These are phyloP conservation scores for Neodidymelliopsis sp. DNA, from an alignment of 2,329 filamentous ascomycete species.

Conservation along the genomic window DNA sequence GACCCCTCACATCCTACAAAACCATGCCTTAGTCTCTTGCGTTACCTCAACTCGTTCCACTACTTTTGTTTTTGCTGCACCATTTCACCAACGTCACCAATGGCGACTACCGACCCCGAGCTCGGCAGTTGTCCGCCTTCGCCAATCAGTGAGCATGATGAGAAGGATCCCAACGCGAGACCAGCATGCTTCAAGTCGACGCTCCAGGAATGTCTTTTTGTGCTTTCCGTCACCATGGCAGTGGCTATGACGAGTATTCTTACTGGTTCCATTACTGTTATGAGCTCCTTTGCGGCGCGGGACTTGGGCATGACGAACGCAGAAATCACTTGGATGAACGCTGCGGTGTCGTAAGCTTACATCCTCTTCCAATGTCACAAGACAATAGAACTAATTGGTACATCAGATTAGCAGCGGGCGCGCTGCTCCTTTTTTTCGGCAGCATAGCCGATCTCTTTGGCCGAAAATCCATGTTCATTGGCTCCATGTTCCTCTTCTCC, in stretches of 20 bases:
- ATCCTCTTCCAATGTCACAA: neutral
- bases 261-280: conserved; percentile 66
- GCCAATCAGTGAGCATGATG: conserved; percentile 34
- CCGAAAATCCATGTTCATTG: conserved; percentile 67
- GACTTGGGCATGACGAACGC: conserved; percentile 70
- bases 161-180: conserved; percentile 47
- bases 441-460: conserved; percentile 71
- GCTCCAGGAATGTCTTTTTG: conserved; percentile 69
- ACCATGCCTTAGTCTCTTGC: conserved; percentile 1
- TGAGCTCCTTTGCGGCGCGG: conserved; percentile 66
- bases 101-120: conserved; percentile 26
- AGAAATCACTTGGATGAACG: conserved; percentile 72
- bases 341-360: conserved; percentile 62
- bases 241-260: conserved; percentile 69
- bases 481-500: conserved; percentile 66
- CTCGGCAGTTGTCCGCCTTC: conserved; percentile 19
- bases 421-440: conserved; percentile 72
- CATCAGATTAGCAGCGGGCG: conserved; percentile 65
- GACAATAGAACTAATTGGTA: neutral
- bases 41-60: neutral
- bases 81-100: neutral
- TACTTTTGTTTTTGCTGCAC: neutral
- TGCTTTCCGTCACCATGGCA: conserved; percentile 71
- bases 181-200: conserved; percentile 69
- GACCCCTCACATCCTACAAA: neutral